Conservation (phyloP, 148 eudicot species). For the Cornus suecica region DNA sequence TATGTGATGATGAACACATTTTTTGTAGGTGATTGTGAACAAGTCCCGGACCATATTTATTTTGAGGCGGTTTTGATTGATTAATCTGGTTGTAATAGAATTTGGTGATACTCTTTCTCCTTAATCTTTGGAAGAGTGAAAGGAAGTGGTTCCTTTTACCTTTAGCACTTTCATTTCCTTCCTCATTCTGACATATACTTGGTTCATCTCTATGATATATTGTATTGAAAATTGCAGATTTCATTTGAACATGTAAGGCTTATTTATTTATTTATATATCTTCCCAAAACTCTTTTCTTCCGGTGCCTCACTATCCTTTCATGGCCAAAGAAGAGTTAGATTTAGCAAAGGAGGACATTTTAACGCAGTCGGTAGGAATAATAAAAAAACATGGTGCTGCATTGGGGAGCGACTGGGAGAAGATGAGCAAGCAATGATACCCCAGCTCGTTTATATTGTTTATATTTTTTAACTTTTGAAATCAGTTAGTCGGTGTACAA, state of each 20-base stretch:
- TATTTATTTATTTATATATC: neutral
- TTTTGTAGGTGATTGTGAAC: slow-evolving; percentile 78
- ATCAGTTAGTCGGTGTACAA: too few species aligned
- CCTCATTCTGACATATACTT: neutral
- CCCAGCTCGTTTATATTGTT: too few species aligned
- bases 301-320: neutral
- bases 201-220: neutral
- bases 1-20: neutral
- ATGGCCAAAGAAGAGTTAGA: slow-evolving; percentile 50
- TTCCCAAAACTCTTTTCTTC: neutral
- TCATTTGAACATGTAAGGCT: neutral
- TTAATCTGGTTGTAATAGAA: neutral
- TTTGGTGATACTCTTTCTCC: neutral
- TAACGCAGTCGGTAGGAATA: slow-evolving; percentile 66
- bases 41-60: slow-evolving; percentile 54
- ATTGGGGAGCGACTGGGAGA: slow-evolving; percentile 44
- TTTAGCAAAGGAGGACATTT: slow-evolving; percentile 70
- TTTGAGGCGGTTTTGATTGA: neutral
- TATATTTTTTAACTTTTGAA: too few species aligned
- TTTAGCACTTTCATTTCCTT: neutral
- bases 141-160: neutral
- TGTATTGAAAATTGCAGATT: neutral
- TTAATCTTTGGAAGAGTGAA: neutral
- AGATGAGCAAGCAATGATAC: too few species aligned
- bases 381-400: slow-evolving; percentile 76